Percentiles rank a stretch among this genome's conserved stretches.
These are phyloP conservation scores for Capsicum rhomboideum DNA, from an alignment of 257 asterid genomes.

Conservation along the genomic window DNA sequence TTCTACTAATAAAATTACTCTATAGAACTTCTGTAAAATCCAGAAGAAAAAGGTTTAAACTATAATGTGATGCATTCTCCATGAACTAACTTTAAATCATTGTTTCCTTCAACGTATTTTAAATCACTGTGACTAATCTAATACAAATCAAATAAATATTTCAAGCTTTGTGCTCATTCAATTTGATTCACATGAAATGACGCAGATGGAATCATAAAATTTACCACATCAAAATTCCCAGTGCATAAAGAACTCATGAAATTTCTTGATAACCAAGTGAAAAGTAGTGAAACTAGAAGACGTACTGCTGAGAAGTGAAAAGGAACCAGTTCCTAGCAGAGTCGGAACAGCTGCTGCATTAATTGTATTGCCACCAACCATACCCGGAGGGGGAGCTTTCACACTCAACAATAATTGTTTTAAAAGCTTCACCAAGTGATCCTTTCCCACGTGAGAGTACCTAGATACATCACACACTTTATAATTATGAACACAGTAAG, in stretches of 20 bases:
- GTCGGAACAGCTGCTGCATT: slow-evolving; percentile 93
- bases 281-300: slow-evolving; percentile 10
- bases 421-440: slow-evolving; percentile 93
- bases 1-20: background rate
- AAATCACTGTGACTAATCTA: background rate
- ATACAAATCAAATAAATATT: background rate
- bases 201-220: background rate
- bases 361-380: slow-evolving; percentile 36
- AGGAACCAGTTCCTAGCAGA: slow-evolving; percentile 77
- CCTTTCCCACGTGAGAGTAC: slow-evolving; percentile 78
- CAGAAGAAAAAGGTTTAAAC: background rate
- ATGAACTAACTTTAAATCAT: background rate
- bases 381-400: slow-evolving; percentile 41
- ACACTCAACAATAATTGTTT: slow-evolving; percentile 65
- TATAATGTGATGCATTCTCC: background rate
- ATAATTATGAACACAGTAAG: slow-evolving; percentile 6
- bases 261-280: background rate
- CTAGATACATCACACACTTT: slow-evolving; percentile 25
- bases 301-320: slow-evolving; percentile 75
- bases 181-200: background rate
- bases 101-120: background rate
- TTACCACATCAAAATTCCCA: background rate
- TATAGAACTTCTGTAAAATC: background rate
- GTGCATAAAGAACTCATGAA: background rate
- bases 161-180: background rate